Base-by-base conservation (phyloP, 768 basidiomycete species). In the Paxillus ammoniavirescens region DNA sequence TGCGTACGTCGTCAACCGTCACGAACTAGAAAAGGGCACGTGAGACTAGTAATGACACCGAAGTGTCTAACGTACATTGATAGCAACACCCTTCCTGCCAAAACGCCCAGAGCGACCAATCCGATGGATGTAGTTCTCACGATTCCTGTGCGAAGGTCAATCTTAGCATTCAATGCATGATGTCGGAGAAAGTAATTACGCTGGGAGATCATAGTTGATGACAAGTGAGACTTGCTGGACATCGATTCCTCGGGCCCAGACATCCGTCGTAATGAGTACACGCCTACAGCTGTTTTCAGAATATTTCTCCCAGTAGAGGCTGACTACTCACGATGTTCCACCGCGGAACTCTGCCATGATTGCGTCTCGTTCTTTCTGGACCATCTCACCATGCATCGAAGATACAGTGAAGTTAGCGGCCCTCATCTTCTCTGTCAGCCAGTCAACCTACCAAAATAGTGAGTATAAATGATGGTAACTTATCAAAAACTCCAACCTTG, bases 41-140 rank as follows among this genome's bases (percentile, higher is more conserved):
- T 62, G 53, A 64, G 52, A 23, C 52, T 26, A 30, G 49, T 21
- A 15, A 59, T 36, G 46, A 46, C 46, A 48, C 54, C 28, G 21
- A 17, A 50, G 37, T 47, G 26, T 52, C 49, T 33, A 31, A 74
- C 87, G 41, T 66, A 97, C 95, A 74, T 98, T 99, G 76, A 99
- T 98, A 42, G 97, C 97, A 56, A 98, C 97, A 80, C 96, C 97
- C 76, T 99, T 99, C 63, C 97, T 82, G 62, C 97, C 97, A 76
- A 98, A 98, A 54, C 97, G 93, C 68, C 97, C 97, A 54, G 95
- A 97, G 57, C 97, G 93, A 73, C 97, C 97, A 69, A 98, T 98
- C 67, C 97, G 91, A 78, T 99, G 97, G 62, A 99, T 98, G 77
- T 99, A 99, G 73, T 99, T 98, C 82, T 98, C 96, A 80, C 91